A percentile compares a stretch with the other conserved stretches of the same genome.
Conservation (phyloP, 73 alveolate genomes). For the Paramecium octaurelia region DNA sequence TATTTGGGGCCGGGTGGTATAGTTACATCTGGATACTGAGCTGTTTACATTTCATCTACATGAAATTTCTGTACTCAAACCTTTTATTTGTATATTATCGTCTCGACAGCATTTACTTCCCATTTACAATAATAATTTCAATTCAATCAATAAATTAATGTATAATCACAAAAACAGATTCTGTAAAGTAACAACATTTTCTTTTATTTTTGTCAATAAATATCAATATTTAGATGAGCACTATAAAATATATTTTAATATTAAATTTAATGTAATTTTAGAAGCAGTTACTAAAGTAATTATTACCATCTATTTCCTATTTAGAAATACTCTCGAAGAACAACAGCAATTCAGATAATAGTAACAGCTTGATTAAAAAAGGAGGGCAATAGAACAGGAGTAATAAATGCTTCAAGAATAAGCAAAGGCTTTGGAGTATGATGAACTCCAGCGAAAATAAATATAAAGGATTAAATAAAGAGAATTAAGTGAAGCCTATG, state of each 20-base stretch:
- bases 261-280: constrained; percentile 6
- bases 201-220: background rate
- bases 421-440: constrained; percentile 10
- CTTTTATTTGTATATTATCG: background rate
- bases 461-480: background rate
- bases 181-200: background rate
- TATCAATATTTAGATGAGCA: background rate
- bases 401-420: background rate
- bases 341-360: background rate
- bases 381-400: background rate
- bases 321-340: constrained; percentile 36
- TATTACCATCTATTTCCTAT: background rate
- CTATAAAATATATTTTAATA: background rate
- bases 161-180: background rate
- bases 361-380: background rate
- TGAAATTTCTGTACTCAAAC: background rate
- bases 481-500: constrained; percentile 13
- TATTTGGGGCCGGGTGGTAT: background rate
- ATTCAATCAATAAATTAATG: background rate
- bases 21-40: background rate
- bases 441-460: background rate
- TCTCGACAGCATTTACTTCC: constrained; percentile 24
- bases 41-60: background rate
- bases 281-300: constrained; percentile 34
- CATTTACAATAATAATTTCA: background rate